phyloP scores from a whole-genome alignment of 208 protist genomes.

The Acanthamoeba divionensis region DNA sequence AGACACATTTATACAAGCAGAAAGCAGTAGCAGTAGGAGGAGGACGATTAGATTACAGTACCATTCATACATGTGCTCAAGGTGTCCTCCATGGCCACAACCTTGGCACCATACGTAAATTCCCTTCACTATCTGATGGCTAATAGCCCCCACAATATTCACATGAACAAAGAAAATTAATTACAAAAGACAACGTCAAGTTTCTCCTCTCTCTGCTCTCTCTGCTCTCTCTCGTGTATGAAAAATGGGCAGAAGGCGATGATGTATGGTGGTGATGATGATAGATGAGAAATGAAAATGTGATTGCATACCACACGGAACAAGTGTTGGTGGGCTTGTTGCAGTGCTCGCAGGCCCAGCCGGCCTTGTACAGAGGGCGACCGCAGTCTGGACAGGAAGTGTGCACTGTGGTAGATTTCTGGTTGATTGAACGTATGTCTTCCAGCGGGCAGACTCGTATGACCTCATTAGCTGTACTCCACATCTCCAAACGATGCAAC shows the following conservation, averaged over 20 bases:
- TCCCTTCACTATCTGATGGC: conserved; percentile 13
- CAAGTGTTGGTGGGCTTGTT: conserved; percentile 4
- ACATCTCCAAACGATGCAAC: neutral
- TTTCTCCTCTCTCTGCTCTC: too few relatives aligned
- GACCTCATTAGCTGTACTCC: neutral
- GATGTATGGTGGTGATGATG: too few relatives aligned
- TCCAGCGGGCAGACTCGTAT: conserved; percentile 1
- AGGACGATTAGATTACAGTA: too few relatives aligned
- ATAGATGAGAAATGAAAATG: too few relatives aligned
- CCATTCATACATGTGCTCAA: conserved; percentile 49
- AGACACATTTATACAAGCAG: too few relatives aligned
- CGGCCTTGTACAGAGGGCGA: neutral
- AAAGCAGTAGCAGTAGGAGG: too few relatives aligned
- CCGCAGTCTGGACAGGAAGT: conserved; percentile 23
- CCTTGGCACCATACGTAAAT: conserved; percentile 52
- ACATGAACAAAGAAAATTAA: too few relatives aligned
- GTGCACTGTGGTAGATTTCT: conserved; percentile 55
- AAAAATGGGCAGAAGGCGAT: too few relatives aligned
- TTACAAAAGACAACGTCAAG: too few relatives aligned
- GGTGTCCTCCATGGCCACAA: conserved; percentile 45
- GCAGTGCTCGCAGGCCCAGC: conserved; percentile 45
- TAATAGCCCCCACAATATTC: too few relatives aligned
- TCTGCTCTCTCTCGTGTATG: too few relatives aligned
- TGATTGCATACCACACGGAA: neutral
- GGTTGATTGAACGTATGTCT: conserved; percentile 43